These are phyloP conservation scores for Lactifluus piperatus DNA, from an alignment of 768 basidiomycete genomes.

Conservation along the genomic window DNA sequence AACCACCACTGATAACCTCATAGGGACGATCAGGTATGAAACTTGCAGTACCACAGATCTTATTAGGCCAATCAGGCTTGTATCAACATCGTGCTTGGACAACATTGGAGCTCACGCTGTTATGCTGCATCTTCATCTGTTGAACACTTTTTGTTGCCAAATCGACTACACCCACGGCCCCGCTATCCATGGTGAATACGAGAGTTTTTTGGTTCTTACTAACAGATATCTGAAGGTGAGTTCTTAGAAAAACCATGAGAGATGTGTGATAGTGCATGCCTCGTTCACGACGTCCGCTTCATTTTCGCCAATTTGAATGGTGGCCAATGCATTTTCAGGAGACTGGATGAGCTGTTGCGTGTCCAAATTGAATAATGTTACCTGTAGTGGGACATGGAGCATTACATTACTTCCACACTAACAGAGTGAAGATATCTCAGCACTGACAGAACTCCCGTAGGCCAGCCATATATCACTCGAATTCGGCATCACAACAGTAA, in stretches of 20 bases:
- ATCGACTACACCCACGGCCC: constrained; percentile 58
- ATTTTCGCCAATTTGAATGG: constrained; percentile 40
- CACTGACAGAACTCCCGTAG: constrained; percentile 46
- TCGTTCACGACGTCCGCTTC: constrained; percentile 61
- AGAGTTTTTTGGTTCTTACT: constrained; percentile 43
- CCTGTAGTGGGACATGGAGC: constrained; percentile 17
- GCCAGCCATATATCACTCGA: constrained; percentile 50
- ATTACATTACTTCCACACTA: not conserved
- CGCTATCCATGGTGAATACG: constrained; percentile 66
- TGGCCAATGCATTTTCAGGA: constrained; percentile 38
- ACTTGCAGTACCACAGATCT: constrained; percentile 64
- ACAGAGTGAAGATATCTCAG: not conserved
- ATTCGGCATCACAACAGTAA: constrained; percentile 36
- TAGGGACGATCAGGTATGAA: constrained; percentile 65
- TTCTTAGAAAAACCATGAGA: constrained; percentile 22
- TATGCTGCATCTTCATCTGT: constrained; percentile 54
- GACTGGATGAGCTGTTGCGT: constrained; percentile 45
- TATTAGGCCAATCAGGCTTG: constrained; percentile 9
- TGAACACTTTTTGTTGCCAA: constrained; percentile 38
- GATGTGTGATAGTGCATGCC: constrained; percentile 33
- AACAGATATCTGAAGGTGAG: constrained; percentile 52
- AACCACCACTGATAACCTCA: constrained; percentile 73
- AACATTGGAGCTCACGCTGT: constrained; percentile 39
- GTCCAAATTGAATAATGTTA: constrained; percentile 38
- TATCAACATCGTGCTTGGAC: not conserved